Conservation (phyloP, 495 filamentous ascomycete species). For the Hypoxylon rickii region DNA sequence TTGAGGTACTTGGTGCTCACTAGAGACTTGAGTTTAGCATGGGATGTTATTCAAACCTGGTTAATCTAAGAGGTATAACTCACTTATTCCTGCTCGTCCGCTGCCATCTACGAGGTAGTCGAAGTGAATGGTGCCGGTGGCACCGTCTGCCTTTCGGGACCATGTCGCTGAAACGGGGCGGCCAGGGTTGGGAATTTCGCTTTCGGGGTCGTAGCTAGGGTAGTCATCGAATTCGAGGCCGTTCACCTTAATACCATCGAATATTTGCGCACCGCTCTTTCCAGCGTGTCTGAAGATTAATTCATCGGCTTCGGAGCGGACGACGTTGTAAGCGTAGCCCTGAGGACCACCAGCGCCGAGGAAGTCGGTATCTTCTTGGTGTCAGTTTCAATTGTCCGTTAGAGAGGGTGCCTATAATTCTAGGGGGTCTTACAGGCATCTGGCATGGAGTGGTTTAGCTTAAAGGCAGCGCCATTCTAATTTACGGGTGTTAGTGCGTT, state of each 20-base stretch:
- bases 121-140: not conserved
- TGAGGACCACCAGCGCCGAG: not conserved
- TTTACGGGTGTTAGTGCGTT: not conserved
- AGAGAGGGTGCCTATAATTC: not conserved
- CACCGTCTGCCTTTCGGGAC: not conserved
- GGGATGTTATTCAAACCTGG: not conserved
- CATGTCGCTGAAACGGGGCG: not conserved
- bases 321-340: not conserved
- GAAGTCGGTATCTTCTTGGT: not conserved
- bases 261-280: not conserved
- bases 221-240: not conserved
- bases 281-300: constrained; percentile 1
- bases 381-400: not conserved
- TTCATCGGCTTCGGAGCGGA: not conserved
- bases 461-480: not conserved
- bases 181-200: not conserved
- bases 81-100: not conserved
- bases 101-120: not conserved
- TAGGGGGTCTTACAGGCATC: not conserved
- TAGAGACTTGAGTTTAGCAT: not conserved
- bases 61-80: not conserved
- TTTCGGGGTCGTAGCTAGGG: not conserved
- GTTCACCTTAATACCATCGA: not conserved
- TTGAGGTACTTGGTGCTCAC: constrained; percentile 1
- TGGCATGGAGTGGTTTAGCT: not conserved